Evolutionary conservation across 23 red algal species (phyloP).

Genomic region (Gracilaria domingensis): DNA sequence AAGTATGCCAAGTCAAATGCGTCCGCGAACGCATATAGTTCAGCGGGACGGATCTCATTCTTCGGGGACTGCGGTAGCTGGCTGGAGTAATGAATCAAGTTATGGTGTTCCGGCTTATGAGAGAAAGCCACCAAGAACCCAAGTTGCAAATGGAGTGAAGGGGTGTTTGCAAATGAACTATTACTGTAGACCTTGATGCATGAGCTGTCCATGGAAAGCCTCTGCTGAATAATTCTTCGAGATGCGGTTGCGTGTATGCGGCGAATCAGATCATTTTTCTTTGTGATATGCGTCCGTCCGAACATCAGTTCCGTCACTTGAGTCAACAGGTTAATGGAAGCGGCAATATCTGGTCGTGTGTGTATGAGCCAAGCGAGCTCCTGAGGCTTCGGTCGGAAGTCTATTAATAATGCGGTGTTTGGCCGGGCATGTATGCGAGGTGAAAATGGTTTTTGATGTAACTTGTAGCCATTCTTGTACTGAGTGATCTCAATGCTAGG

Average conservation of each 20-base stretch:
- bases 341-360: constrained; percentile 29
- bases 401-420: background rate
- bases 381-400: background rate
- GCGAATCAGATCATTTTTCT: constrained; percentile 14
- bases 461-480: background rate
- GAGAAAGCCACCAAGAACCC: constrained; percentile 29
- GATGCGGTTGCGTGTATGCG: background rate
- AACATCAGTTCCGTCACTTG: constrained; percentile 45
- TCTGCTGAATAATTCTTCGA: background rate
- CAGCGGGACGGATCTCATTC: constrained; percentile 20
- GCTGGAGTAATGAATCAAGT: constrained; percentile 34
- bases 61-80: constrained; percentile 27
- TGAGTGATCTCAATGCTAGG: constrained; percentile 10
- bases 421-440: background rate
- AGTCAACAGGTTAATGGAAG: background rate
- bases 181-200: constrained; percentile 38
- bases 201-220: background rate
- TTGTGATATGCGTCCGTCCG: background rate
- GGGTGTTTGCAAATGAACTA: constrained; percentile 12
- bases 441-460: background rate
- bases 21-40: constrained; percentile 50
- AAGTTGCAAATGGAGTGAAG: constrained; percentile 20
- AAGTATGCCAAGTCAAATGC: constrained; percentile 44
- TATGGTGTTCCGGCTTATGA: background rate
- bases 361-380: constrained; percentile 22